Conservation (phyloP, 2,329 filamentous ascomycete genomes). For the Cryphonectria carpinicola region DNA sequence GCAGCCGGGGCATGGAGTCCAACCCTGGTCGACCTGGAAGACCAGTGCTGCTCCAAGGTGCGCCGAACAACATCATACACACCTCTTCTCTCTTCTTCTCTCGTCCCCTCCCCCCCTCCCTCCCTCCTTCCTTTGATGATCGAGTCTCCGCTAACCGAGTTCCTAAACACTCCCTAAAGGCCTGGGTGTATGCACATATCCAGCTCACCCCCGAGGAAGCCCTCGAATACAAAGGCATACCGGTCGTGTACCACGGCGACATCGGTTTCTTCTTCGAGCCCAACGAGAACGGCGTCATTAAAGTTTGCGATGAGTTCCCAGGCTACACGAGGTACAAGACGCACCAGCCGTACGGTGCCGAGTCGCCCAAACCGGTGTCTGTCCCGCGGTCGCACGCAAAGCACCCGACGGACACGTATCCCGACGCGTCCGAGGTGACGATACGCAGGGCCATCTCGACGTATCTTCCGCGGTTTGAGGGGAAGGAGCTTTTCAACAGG, state of each 20-base stretch:
- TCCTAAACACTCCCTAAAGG: constrained; percentile 31
- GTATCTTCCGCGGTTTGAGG: constrained; percentile 37
- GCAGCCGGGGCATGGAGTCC: constrained; percentile 46
- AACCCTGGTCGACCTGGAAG: constrained; percentile 41
- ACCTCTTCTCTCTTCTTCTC: not conserved
- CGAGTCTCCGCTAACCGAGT: constrained; percentile 20
- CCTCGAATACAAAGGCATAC: constrained; percentile 44
- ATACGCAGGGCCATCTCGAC: constrained; percentile 38
- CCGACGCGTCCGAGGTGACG: constrained; percentile 38
- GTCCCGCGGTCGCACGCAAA: constrained; percentile 43
- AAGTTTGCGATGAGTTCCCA: constrained; percentile 45
- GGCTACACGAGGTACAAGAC: constrained; percentile 43
- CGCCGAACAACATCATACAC: constrained; percentile 3
- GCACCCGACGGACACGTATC: constrained; percentile 43
- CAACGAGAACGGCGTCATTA: constrained; percentile 44
- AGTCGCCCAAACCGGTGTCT: constrained; percentile 35
- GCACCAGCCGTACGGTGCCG: constrained; percentile 41
- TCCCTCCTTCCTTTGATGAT: not conserved
- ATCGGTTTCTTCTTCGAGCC: constrained; percentile 55
- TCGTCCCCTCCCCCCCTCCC: not conserved
- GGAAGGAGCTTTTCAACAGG: constrained; percentile 38
- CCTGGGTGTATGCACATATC: constrained; percentile 52
- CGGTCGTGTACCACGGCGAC: constrained; percentile 51
- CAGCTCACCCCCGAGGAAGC: constrained; percentile 46
- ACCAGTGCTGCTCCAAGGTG: constrained; percentile 43